Conservation (phyloP, 228 moss, liverwort and hornwort genomes). For the Sphagnum magellanicum region DNA sequence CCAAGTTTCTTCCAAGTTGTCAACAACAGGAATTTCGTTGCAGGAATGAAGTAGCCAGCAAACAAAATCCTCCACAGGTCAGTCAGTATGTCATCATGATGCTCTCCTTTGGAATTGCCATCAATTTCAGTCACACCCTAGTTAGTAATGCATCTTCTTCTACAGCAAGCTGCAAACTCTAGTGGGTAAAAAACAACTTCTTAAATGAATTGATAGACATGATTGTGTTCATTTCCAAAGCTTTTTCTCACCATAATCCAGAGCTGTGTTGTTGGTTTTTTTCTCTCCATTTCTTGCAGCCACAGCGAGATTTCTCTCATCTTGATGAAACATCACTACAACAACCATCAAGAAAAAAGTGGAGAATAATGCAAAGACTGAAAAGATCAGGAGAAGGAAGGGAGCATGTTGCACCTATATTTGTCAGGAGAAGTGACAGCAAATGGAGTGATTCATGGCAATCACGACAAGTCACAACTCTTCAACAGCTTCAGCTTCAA, state of each 20-base stretch:
- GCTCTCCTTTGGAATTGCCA: background rate
- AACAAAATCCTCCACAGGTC: too few relatives aligned
- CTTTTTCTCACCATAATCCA: too few relatives aligned
- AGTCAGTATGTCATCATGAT: too few relatives aligned
- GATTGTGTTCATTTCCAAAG: background rate
- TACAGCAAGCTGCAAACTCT: background rate
- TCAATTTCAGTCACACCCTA: background rate
- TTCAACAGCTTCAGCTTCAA: slow-evolving; percentile 35
- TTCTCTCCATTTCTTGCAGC: slow-evolving; percentile 9
- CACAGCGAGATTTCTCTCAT: slow-evolving; percentile 26
- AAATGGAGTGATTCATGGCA: slow-evolving; percentile 55
- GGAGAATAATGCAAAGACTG: slow-evolving; percentile 11
- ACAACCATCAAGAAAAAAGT: background rate
- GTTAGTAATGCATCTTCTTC: background rate
- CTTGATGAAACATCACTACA: slow-evolving; percentile 9
- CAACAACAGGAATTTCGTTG: too few relatives aligned
- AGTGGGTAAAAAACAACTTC: background rate
- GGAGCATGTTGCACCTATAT: slow-evolving; percentile 8
- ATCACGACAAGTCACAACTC: slow-evolving; percentile 39
- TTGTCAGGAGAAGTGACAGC: slow-evolving; percentile 43
- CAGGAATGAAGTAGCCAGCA: too few relatives aligned
- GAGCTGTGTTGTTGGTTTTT: too few relatives aligned
- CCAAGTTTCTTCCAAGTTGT: too few relatives aligned
- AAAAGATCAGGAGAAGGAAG: slow-evolving; percentile 9
- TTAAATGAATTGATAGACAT: background rate